Base-by-base conservation (phyloP, 345 rosid species). In the Draba incana region DNA sequence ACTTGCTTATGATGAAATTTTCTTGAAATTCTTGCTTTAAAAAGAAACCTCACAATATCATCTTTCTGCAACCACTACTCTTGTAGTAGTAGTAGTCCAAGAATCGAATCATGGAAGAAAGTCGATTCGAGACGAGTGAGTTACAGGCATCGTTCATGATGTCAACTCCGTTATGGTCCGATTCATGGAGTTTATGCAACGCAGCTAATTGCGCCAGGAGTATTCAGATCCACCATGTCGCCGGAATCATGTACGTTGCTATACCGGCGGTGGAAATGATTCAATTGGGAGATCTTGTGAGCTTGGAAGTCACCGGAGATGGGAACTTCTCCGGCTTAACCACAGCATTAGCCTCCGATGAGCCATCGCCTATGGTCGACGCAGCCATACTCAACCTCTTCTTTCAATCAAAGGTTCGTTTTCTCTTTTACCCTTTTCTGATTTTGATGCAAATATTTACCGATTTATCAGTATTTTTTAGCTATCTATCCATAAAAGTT, bases 111-210 rank as follows among this genome's bases (percentile, higher is more conserved):
- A 74, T 74, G 78, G 69, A 54, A 20, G 78, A 68, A 9, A 46
- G 56, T 75, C 77, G 89, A 65, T 87, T 88, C 64, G 98, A 90
- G 80, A 83, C 84, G 53, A 87, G 95, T 72, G 98, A 90, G 86
- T 70, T 85, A 74, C 79, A 81, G 61, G 96, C 96, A 7, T 72
- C 33, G 23, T 78, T 83, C 66, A 14, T 93, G 49, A 81, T 83
- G 10, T 82, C 97, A 5, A 90, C 88, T 10, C 82, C 85, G 0
- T 7, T 93, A 53, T 66, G 85, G 5, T 46, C 76, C 15, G 79
- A 81, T 14, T 75, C 97, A 10, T 93, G 96, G 97, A 58, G 66
- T 20, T 59, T 79, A 1, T 88, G 96, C 85, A 46, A 60, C 54
- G 41, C 41, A 0, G 53, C 74, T 0, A 50, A 9, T 0, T 38